Evolutionary conservation across 2,329 filamentous ascomycete species (phyloP).

Genomic region (Lachnellula hyalina): DNA sequence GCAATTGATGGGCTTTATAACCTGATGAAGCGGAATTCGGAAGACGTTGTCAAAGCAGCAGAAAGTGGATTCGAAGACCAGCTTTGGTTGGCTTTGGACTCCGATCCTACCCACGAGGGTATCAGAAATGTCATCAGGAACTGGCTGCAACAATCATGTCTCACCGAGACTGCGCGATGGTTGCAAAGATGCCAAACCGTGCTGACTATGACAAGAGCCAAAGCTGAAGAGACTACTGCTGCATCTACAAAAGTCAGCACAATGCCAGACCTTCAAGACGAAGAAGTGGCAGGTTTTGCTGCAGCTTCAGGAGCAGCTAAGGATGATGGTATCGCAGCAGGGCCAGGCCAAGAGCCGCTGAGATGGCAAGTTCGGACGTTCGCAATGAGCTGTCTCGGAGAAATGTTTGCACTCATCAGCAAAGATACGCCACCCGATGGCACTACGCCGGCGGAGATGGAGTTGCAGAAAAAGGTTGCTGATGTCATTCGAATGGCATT

Average conservation of each 20-base stretch:
- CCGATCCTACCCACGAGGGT: conserved; percentile 66
- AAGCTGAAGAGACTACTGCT: conserved; percentile 46
- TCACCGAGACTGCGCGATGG: conserved; percentile 78
- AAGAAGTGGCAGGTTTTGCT: conserved; percentile 94
- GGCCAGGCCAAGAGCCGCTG: conserved; percentile 74
- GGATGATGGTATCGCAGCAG: conserved; percentile 48
- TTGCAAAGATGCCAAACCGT: conserved; percentile 83
- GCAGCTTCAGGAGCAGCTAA: conserved; percentile 57
- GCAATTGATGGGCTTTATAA: conserved; percentile 88
- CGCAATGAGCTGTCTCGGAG: conserved; percentile 81
- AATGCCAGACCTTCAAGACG: conserved; percentile 80
- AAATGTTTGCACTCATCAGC: conserved; percentile 72
- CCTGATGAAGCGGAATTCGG: conserved; percentile 87
- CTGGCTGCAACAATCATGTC: conserved; percentile 87
- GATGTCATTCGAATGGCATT: conserved; percentile 97
- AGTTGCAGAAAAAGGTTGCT: conserved; percentile 76
- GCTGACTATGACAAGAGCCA: conserved; percentile 77
- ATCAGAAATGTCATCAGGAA: conserved; percentile 85
- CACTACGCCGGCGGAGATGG: conserved; percentile 70
- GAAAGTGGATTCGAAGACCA: conserved; percentile 80
- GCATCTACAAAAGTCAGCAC: conserved; percentile 43
- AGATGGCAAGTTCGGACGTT: conserved; percentile 96
- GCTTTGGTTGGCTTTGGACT: conserved; percentile 84
- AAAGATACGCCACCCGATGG: conserved; percentile 76
- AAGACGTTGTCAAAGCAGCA: conserved; percentile 73